Evolutionary conservation across 441 rosid genomes (phyloP).

Genomic region (Lagerstroemia fauriei): DNA sequence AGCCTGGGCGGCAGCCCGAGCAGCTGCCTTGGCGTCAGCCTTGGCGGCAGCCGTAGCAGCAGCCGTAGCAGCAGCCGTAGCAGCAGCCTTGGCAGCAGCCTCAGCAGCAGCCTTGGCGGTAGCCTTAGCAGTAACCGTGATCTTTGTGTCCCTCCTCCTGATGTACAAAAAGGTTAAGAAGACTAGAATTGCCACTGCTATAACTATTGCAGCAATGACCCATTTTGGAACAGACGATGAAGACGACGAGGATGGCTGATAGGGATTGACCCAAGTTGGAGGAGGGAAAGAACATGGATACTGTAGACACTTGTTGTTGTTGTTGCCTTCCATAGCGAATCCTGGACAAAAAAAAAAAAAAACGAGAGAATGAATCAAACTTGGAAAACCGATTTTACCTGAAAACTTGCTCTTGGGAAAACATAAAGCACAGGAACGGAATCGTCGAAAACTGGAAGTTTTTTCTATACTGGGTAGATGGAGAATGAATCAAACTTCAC

Average conservation of each 20-base stretch:
- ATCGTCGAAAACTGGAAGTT: neutral
- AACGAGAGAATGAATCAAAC: neutral
- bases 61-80: too few relatives aligned
- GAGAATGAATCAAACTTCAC: neutral
- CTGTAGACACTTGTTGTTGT: neutral
- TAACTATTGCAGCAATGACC: conserved; percentile 9
- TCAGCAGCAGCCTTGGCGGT: too few relatives aligned
- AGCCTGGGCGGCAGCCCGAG: too few relatives aligned
- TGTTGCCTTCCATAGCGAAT: neutral
- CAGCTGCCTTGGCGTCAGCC: too few relatives aligned
- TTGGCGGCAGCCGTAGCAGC: too few relatives aligned
- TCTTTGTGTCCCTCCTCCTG: neutral
- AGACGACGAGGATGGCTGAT: conserved; percentile 9
- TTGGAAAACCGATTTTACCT: too few relatives aligned
- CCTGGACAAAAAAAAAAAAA: neutral
- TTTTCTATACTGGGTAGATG: too few relatives aligned
- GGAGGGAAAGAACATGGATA: neutral
- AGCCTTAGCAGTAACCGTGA: too few relatives aligned
- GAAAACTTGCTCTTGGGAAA: too few relatives aligned
- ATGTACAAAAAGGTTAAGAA: neutral
- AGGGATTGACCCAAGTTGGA: neutral
- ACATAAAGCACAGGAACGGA: neutral
- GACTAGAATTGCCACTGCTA: neutral
- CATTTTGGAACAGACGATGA: conserved; percentile 8
- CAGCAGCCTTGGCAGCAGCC: too few relatives aligned